Evolutionary conservation across 352 stramenopile species (phyloP), one percentile per base, ranked within the genome.

Genomic region (Thalassiosira ordinaria): DNA sequence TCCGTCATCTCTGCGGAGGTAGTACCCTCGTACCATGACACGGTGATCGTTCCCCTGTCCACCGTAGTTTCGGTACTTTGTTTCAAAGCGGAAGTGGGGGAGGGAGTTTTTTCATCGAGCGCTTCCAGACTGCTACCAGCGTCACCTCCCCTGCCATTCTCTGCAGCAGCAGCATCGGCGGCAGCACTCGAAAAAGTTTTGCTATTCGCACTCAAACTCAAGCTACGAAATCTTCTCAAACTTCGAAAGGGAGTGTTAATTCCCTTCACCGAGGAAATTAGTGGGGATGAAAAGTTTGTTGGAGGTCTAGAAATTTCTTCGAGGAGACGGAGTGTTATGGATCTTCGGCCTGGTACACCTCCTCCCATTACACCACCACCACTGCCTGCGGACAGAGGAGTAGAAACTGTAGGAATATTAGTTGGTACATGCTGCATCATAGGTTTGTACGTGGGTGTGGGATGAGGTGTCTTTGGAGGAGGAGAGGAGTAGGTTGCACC

Each of bases 21-120:
- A 0, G 89, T 94, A 26, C 89, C 89, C 37, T 92, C 87, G 67
- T 90, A 94, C 89, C 89, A 94, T 11, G 82, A 89, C 9, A 94
- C 71, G 4, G 78, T 84, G 16, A 94, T 82, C 20, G 29, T 74
- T 51, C 89, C 87, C 37, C 76, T 57, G 69, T 89, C 81, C 2
- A 71, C n/a, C 31, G 22, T 35, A 16, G 1, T 59, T 4, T 2
- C 2, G 3, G 31, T 18, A n/a, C 66, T 68, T 5, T 49, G 11
- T 39, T 46, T n/a, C 22, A 62, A 49, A 18, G 39, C 7, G 24
- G 24, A 20, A 14, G 13, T 41, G 8, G 27, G 16, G 26, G 53
- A 22, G 27, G 31, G 5, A 31, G 18, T 51, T 49, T 14, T 31
- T 49, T 27, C 37, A 31, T 46, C 13, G 14, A 27, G 24, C 29